Percentiles rank a stretch among this genome's conserved stretches.
Conservation (phyloP, 2,329 filamentous ascomycete species). For the Claviceps africana region DNA sequence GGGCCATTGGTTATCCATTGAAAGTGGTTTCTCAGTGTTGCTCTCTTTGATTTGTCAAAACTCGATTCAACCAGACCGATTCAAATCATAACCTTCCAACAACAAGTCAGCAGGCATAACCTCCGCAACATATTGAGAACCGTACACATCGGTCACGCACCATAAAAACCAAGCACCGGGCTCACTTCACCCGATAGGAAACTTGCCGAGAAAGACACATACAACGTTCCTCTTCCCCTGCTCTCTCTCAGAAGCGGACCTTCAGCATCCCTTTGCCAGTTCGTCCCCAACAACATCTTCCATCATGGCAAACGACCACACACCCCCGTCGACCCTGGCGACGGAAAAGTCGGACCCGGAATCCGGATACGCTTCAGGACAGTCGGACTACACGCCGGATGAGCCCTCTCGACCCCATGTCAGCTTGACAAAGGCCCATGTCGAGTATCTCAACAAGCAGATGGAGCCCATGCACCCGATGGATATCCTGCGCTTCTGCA, state of each 20-base stretch:
- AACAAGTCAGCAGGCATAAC: not conserved
- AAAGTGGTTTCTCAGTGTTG: not conserved
- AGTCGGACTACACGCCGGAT: slow-evolving; percentile 25
- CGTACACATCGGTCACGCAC: not conserved
- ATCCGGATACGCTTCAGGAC: slow-evolving; percentile 68
- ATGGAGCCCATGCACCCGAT: slow-evolving; percentile 76
- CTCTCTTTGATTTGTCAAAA: not conserved
- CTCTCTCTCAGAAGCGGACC: not conserved
- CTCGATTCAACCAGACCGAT: not conserved
- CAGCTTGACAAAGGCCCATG: slow-evolving; percentile 73
- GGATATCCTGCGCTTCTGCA: slow-evolving; percentile 86
- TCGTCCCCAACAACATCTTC: not conserved
- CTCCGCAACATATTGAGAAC: not conserved
- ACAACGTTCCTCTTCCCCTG: not conserved
- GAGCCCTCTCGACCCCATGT: slow-evolving; percentile 50
- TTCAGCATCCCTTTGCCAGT: not conserved
- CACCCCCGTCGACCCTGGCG: slow-evolving; percentile 24
- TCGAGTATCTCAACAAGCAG: slow-evolving; percentile 82
- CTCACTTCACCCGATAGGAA: not conserved
- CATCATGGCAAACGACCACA: slow-evolving; percentile 22
- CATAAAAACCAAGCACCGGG: not conserved
- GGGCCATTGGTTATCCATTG: not conserved
- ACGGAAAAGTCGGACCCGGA: slow-evolving; percentile 42
- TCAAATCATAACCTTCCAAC: too few relatives aligned
- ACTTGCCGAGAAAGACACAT: not conserved